These are phyloP conservation scores for Poteriospumella lacustris DNA, from an alignment of 108 stramenopile genomes.

Conservation along the genomic window DNA sequence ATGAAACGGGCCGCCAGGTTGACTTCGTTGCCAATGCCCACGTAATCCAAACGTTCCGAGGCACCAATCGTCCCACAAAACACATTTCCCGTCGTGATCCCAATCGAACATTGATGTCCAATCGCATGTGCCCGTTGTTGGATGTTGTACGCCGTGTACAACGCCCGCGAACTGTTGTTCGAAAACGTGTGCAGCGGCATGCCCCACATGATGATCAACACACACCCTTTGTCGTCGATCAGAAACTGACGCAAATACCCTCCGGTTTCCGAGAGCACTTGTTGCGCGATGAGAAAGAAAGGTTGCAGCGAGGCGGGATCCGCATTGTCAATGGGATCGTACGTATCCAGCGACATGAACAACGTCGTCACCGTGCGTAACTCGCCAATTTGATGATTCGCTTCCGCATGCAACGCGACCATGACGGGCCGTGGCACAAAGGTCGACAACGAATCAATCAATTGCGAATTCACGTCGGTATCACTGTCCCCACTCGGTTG, in stretches of 20 bases:
- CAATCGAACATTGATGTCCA: slow-evolving; percentile 44
- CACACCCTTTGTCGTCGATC: slow-evolving; percentile 63
- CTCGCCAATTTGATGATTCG: background rate
- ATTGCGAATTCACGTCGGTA: too few relatives aligned
- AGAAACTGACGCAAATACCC: slow-evolving; percentile 46
- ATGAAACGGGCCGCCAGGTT: slow-evolving; percentile 61
- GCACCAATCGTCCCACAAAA: slow-evolving; percentile 60
- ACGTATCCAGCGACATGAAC: slow-evolving; percentile 16
- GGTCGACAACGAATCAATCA: background rate
- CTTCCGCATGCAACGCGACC: background rate
- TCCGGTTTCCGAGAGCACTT: slow-evolving; percentile 47
- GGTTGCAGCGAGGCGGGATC: slow-evolving; percentile 15
- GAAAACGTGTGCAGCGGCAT: slow-evolving; percentile 52
- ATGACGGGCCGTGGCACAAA: slow-evolving; percentile 2
- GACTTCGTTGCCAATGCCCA: slow-evolving; percentile 58
- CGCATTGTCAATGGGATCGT: background rate
- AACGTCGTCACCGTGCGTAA: slow-evolving; percentile 13
- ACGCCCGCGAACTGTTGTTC: slow-evolving; percentile 46
- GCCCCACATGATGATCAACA: slow-evolving; percentile 58
- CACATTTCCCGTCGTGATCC: slow-evolving; percentile 58
- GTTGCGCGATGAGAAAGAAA: slow-evolving; percentile 31
- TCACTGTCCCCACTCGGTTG: too few relatives aligned
- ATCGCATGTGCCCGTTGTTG: slow-evolving; percentile 21
- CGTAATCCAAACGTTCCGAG: slow-evolving; percentile 54
- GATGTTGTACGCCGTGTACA: slow-evolving; percentile 13